phyloP scores from a whole-genome alignment of 495 filamentous ascomycete genomes.

The Neurospora cerealis region DNA sequence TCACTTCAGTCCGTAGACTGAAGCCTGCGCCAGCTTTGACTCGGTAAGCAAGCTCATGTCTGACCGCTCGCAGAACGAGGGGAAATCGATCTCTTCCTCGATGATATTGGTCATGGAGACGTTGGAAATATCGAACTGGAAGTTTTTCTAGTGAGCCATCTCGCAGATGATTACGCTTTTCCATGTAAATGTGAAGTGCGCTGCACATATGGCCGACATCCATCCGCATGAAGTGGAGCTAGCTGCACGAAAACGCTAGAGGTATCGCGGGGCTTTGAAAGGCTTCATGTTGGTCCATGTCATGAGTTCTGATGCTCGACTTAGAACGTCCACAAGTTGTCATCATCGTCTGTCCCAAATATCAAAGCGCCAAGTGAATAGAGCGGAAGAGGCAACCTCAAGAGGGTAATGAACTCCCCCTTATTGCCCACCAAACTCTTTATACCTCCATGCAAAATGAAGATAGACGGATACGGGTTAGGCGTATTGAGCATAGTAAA shows the following conservation, averaged over 20 bases:
- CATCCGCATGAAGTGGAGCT: background rate
- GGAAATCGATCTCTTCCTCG: background rate
- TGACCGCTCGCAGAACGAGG: background rate
- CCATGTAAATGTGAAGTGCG: background rate
- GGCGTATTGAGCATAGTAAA: background rate
- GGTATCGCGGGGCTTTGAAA: background rate
- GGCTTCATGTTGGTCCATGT: background rate
- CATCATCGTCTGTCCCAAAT: background rate
- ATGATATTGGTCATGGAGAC: background rate
- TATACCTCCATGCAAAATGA: background rate
- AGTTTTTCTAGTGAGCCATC: background rate
- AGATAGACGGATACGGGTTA: background rate
- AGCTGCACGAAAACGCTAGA: background rate
- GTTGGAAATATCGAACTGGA: background rate
- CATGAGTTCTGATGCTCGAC: background rate
- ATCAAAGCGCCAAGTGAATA: background rate
- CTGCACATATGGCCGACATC: background rate
- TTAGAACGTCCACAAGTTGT: background rate
- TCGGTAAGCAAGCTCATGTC: background rate
- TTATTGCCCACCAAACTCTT: background rate
- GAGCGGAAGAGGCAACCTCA: background rate
- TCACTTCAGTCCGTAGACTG: background rate
- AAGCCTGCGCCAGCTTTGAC: background rate
- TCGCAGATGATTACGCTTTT: background rate
- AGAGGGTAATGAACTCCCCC: background rate